Evolutionary conservation across 352 stramenopile genomes (phyloP).

Genomic region (Poterioochromonas sp.): DNA sequence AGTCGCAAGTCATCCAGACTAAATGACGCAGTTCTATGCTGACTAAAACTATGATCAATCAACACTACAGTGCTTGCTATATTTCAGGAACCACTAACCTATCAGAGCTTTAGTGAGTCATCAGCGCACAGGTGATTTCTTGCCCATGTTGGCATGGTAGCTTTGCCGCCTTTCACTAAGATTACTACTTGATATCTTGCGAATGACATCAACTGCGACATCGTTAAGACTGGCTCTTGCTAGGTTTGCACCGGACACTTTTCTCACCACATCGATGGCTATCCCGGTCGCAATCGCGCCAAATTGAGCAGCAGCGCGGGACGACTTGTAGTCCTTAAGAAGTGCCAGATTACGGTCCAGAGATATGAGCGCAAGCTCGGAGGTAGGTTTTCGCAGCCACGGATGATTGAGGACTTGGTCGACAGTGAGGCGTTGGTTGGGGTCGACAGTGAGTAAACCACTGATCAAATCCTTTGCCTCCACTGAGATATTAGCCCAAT

Average conservation of each 20-base stretch:
- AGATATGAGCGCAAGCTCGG: neutral
- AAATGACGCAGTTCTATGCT: no score
- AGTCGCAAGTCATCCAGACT: no score
- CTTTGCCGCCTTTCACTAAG: no score
- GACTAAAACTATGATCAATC: no score
- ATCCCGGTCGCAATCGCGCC: neutral
- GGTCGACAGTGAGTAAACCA: neutral
- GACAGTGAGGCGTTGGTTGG: neutral
- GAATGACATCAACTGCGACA: neutral
- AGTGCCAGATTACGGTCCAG: neutral
- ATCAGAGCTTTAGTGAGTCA: no score
- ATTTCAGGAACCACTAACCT: no score
- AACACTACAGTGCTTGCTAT: no score
- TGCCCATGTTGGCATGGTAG: no score
- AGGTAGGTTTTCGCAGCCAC: neutral
- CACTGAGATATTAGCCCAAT: neutral
- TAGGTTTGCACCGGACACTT: neutral
- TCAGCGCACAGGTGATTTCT: no score
- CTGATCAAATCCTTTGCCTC: conserved; percentile 11
- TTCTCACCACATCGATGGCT: neutral
- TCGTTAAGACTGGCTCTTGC: neutral
- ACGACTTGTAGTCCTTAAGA: neutral
- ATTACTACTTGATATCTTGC: neutral
- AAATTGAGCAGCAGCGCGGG: neutral
- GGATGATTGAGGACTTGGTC: neutral